Percentiles rank a stretch among this genome's conserved stretches.
Evolutionary conservation across 2,329 filamentous ascomycete genomes (phyloP).

Genomic region (Pseudogymnoascus sp.): DNA sequence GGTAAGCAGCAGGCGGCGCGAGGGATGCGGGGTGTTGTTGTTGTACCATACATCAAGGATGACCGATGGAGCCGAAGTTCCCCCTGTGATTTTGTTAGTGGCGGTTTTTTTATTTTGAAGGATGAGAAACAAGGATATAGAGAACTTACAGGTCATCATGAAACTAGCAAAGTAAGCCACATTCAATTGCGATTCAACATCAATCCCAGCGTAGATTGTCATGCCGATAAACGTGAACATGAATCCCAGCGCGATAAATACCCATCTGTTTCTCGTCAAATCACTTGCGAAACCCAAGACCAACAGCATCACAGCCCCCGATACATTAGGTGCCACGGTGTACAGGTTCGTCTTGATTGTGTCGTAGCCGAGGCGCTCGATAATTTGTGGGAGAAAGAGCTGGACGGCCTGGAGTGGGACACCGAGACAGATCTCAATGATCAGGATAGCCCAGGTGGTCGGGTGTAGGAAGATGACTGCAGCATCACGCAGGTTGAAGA

Average conservation of each 20-base stretch:
- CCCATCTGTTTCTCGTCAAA: conserved; percentile 35
- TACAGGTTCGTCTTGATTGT: conserved; percentile 63
- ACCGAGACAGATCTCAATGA: conserved; percentile 50
- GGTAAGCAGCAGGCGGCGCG: conserved; percentile 51
- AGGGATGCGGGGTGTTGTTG: conserved; percentile 58
- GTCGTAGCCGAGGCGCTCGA: conserved; percentile 39
- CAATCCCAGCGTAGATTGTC: conserved; percentile 66
- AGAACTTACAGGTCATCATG: conserved; percentile 50
- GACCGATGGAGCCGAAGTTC: conserved; percentile 23
- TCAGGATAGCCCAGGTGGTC: conserved; percentile 35
- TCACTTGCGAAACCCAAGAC: conserved; percentile 66
- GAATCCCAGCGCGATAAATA: conserved; percentile 68
- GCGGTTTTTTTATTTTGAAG: not conserved
- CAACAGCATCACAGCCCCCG: conserved; percentile 63
- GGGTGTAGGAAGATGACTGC: conserved; percentile 39
- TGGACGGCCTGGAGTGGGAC: conserved; percentile 48
- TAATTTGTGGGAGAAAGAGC: conserved; percentile 48
- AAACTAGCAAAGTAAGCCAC: conserved; percentile 59
- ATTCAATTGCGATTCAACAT: conserved; percentile 40
- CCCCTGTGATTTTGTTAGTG: conserved; percentile 14
- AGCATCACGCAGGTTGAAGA: conserved; percentile 25
- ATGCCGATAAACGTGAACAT: conserved; percentile 68
- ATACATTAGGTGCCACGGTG: conserved; percentile 72
- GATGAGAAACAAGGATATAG: not conserved
- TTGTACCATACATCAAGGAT: conserved; percentile 38